These are phyloP conservation scores for Sporothrix protearum DNA, from an alignment of 2,329 filamentous ascomycete genomes.

Conservation along the genomic window DNA sequence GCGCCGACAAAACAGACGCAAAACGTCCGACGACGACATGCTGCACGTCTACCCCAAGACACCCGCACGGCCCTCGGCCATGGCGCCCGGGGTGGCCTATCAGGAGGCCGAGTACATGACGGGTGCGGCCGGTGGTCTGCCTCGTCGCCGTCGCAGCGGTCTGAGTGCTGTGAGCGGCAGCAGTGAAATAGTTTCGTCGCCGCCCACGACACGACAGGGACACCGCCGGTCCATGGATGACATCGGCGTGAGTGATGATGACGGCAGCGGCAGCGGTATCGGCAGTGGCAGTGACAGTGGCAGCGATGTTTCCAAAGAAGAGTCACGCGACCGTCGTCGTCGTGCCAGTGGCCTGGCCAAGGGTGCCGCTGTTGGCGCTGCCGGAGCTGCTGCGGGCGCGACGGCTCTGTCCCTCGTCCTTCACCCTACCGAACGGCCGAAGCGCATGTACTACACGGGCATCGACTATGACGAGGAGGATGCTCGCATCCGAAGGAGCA, in stretches of 20 bases:
- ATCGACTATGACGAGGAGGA: not conserved
- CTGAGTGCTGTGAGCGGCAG: not conserved
- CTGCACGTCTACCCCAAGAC: constrained; percentile 22
- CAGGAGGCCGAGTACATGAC: not conserved
- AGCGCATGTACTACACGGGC: constrained; percentile 1
- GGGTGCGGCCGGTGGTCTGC: not conserved
- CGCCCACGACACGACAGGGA: not conserved
- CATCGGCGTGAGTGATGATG: not conserved
- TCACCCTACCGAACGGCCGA: not conserved
- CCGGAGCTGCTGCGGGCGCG: not conserved
- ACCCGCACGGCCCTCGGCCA: not conserved
- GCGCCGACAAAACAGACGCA: not conserved
- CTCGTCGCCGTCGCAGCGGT: not conserved
- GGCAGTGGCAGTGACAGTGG: too few species aligned
- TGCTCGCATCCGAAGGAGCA: not conserved
- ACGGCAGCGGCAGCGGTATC: constrained; percentile 16
- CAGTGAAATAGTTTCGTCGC: not conserved
- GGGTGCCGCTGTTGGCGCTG: not conserved
- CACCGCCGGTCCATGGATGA: not conserved
- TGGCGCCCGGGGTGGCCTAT: not conserved
- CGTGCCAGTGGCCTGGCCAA: not conserved
- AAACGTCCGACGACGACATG: not conserved
- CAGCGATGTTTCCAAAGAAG: not conserved
- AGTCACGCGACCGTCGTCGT: not conserved
- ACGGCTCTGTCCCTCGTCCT: not conserved